phyloP scores from a whole-genome alignment of 768 basidiomycete species.

The Boletus speciosus region DNA sequence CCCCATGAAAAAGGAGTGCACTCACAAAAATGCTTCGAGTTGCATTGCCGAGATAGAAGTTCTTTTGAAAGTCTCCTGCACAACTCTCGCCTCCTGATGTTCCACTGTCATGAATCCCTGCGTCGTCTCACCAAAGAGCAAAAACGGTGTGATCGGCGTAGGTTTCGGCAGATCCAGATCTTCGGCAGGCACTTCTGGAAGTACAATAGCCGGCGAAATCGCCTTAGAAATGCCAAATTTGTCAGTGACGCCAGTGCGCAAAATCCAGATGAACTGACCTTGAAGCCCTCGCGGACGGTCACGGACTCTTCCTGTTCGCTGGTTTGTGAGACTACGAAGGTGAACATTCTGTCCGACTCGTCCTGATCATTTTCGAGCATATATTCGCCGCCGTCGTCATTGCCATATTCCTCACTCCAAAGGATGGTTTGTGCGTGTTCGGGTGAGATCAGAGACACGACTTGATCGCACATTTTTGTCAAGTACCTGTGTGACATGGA shows the following conservation, averaged over 20 bases:
- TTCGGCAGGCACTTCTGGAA: neutral
- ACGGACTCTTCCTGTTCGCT: slow-evolving; percentile 41
- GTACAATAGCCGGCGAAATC: slow-evolving; percentile 6
- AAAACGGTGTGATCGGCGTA: slow-evolving; percentile 18
- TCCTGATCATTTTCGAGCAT: slow-evolving; percentile 33
- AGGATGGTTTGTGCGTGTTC: slow-evolving; percentile 44
- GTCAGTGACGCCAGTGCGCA: neutral
- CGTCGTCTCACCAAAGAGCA: slow-evolving; percentile 39
- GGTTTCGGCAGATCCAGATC: slow-evolving; percentile 1
- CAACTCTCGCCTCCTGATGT: slow-evolving; percentile 14
- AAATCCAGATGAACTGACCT: slow-evolving; percentile 28
- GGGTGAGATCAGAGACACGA: slow-evolving; percentile 47
- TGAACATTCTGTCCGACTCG: slow-evolving; percentile 43
- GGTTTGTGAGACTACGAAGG: slow-evolving; percentile 40
- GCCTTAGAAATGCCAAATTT: neutral
- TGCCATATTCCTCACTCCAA: slow-evolving; percentile 37
- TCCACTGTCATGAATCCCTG: slow-evolving; percentile 40
- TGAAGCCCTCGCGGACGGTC: slow-evolving; percentile 41
- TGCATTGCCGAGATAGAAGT: neutral
- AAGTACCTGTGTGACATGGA: slow-evolving; percentile 44
- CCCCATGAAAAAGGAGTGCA: neutral
- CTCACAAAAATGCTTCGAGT: slow-evolving; percentile 23
- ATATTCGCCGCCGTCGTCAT: slow-evolving; percentile 1
- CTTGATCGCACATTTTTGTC: slow-evolving; percentile 56
- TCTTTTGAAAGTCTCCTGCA: neutral